A percentile compares a stretch with the other conserved stretches of the same genome.
Evolutionary conservation across 2,329 filamentous ascomycete species (phyloP).

Genomic region (Exophiala mesophila): DNA sequence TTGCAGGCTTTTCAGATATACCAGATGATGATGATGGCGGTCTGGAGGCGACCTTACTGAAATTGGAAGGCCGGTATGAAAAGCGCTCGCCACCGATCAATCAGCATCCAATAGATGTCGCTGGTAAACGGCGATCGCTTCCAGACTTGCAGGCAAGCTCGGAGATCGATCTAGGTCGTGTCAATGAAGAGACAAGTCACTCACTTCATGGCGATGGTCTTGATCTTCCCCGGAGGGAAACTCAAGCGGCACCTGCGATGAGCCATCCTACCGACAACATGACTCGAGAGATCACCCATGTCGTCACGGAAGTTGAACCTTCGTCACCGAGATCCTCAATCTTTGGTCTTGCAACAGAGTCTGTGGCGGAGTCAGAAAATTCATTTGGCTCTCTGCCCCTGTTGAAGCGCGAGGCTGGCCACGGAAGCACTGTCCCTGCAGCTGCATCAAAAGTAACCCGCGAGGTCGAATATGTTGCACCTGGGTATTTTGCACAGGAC

Average conservation of each 20-base stretch:
- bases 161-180: slow-evolving; percentile 1
- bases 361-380: slow-evolving; percentile 58
- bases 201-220: background rate
- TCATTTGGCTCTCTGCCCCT: slow-evolving; percentile 75
- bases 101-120: slow-evolving; percentile 18
- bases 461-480: slow-evolving; percentile 8
- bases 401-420: slow-evolving; percentile 57
- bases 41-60: slow-evolving; percentile 85
- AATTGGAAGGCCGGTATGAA: slow-evolving; percentile 82
- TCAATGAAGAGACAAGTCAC: background rate
- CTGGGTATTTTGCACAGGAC: slow-evolving; percentile 20
- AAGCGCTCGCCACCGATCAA: slow-evolving; percentile 39
- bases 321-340: slow-evolving; percentile 25
- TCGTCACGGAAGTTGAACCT: slow-evolving; percentile 2
- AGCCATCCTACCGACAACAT: slow-evolving; percentile 11
- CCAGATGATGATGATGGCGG: slow-evolving; percentile 86
- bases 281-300: slow-evolving; percentile 4
- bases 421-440: slow-evolving; percentile 9
- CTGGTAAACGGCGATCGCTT: slow-evolving; percentile 14
- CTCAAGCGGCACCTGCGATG: too few relatives aligned
- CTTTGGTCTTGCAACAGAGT: slow-evolving; percentile 37
- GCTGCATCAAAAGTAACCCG: background rate
- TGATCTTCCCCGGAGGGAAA: background rate
- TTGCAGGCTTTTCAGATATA: slow-evolving; percentile 79
- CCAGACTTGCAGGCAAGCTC: slow-evolving; percentile 17